Evolutionary conservation across 1,284 basidiomycete species (phyloP).

Genomic region (Takashimella koratensis): DNA sequence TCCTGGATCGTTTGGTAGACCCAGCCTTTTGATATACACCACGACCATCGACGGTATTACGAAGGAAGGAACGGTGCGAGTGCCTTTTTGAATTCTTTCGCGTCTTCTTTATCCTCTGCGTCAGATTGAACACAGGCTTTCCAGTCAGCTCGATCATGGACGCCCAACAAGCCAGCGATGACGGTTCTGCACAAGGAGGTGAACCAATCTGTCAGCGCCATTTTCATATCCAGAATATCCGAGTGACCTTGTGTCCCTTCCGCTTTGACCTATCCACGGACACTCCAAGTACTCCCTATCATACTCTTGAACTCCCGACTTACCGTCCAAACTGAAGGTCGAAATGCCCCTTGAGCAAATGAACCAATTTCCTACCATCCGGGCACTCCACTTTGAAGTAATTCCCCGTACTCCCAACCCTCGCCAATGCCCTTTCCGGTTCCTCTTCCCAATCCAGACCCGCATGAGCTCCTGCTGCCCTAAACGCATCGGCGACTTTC

Average conservation of each 20-base stretch:
- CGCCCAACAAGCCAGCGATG: constrained; percentile 65
- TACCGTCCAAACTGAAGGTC: constrained; percentile 89
- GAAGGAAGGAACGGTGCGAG: constrained; percentile 62
- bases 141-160: constrained; percentile 81
- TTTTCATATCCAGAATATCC: too few relatives aligned
- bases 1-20: too few relatives aligned
- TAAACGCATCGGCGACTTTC: constrained; percentile 67
- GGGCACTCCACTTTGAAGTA: constrained; percentile 90
- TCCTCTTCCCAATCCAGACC: constrained; percentile 65
- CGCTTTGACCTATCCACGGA: too few relatives aligned
- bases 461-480: constrained; percentile 59
- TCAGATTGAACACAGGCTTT: constrained; percentile 75
- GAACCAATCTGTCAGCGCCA: too few relatives aligned
- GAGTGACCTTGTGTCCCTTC: too few relatives aligned
- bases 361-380: constrained; percentile 76
- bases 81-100: constrained; percentile 71
- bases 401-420: constrained; percentile 54
- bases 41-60: too few relatives aligned
- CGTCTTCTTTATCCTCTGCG: constrained; percentile 76
- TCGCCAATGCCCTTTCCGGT: constrained; percentile 60
- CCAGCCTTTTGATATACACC: too few relatives aligned
- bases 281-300: too few relatives aligned
- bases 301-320: too few relatives aligned
- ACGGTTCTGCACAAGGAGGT: constrained; percentile 74
- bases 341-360: constrained; percentile 77